Percentiles rank a stretch among this genome's conserved stretches.
These are phyloP conservation scores for Prunus fruticosa DNA, from an alignment of 306 rosid species.

Conservation along the genomic window DNA sequence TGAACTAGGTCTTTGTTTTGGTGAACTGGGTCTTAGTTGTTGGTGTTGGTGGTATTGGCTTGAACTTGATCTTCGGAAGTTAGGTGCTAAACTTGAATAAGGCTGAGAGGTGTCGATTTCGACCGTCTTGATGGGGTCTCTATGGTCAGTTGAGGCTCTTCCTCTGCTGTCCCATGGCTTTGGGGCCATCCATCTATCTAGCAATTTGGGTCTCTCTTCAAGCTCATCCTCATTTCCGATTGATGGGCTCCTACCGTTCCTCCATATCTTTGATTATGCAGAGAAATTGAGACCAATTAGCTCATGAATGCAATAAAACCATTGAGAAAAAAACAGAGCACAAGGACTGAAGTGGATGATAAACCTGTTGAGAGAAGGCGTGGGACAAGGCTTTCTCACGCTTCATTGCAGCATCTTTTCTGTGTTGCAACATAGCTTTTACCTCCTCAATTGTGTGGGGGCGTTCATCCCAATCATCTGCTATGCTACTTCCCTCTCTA, in stretches of 20 bases:
- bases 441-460: constrained; percentile 90
- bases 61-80: constrained; percentile 63
- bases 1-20: constrained; percentile 40
- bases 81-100: constrained; percentile 58
- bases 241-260: constrained; percentile 67
- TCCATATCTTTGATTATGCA: constrained; percentile 51
- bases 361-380: constrained; percentile 87
- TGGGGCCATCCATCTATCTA: constrained; percentile 74
- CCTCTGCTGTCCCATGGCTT: constrained; percentile 86
- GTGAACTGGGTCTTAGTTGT: constrained; percentile 59
- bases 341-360: background rate
- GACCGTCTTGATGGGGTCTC: constrained; percentile 75
- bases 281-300: constrained; percentile 10
- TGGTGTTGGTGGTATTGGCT: constrained; percentile 56
- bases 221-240: constrained; percentile 77
- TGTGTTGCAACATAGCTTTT: constrained; percentile 84
- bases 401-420: constrained; percentile 76
- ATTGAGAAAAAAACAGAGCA: background rate
- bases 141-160: constrained; percentile 88
- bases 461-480: constrained; percentile 91
- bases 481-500: constrained; percentile 80
- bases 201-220: constrained; percentile 77
- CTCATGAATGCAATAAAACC: constrained; percentile 6
- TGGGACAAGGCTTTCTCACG: constrained; percentile 74
- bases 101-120: constrained; percentile 92